Percentiles rank a stretch among this genome's conserved stretches.
phyloP scores from a whole-genome alignment of 2,329 filamentous ascomycete genomes.

The Cytospora piceicola region DNA sequence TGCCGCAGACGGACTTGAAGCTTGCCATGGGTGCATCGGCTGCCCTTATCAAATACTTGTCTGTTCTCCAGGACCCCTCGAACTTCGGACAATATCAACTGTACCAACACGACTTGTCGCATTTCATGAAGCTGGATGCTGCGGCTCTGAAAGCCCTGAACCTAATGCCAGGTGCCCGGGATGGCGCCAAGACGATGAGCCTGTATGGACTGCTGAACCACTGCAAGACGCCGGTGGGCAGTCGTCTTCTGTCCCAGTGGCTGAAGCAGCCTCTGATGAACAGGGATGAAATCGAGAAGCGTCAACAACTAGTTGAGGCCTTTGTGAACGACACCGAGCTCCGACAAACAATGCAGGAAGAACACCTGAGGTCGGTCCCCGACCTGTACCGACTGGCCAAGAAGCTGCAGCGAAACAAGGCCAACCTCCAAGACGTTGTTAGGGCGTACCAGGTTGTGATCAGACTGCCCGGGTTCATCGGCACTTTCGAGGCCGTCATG shows the following conservation, averaged over 20 bases:
- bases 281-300: constrained; percentile 82
- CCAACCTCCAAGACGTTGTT: constrained; percentile 93
- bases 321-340: constrained; percentile 93
- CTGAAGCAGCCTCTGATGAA: constrained; percentile 97
- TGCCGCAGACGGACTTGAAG: constrained; percentile 92
- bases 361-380: constrained; percentile 89
- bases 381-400: constrained; percentile 94
- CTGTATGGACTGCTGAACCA: constrained; percentile 92
- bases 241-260: constrained; percentile 90
- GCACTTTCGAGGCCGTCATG: constrained; percentile 89
- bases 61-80: constrained; percentile 83
- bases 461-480: constrained; percentile 85
- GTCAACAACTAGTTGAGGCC: constrained; percentile 92
- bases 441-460: constrained; percentile 94
- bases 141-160: constrained; percentile 93
- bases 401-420: constrained; percentile 89
- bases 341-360: constrained; percentile 94
- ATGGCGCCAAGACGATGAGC: constrained; percentile 98
- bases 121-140: constrained; percentile 98
- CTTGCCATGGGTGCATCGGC: constrained; percentile 95
- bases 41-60: constrained; percentile 91
- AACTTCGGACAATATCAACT: constrained; percentile 98
- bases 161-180: constrained; percentile 92
- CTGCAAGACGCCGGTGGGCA: constrained; percentile 95
- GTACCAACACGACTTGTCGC: constrained; percentile 94